Base-by-base conservation (phyloP, 371 early-diverging fungal species). In the Saksenaea oblongispora region DNA sequence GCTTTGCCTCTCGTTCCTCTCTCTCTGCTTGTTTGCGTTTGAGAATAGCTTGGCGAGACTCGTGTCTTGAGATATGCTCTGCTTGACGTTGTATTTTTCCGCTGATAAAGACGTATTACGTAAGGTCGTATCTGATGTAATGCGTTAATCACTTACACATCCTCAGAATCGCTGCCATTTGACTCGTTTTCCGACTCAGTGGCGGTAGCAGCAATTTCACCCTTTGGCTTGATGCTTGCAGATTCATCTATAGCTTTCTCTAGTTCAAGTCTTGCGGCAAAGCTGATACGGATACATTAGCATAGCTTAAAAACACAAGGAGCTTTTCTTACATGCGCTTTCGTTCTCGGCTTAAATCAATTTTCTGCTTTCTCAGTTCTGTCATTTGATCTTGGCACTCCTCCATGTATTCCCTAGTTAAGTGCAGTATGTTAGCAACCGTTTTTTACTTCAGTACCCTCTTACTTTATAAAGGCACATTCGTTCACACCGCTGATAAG, bases 321-420 rank as follows among this genome's bases (percentile, higher is more conserved):
- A 34, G 7, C 11, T n/a, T 13, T 36, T 56, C 70, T 69, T 73
- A 72, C 61, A 82, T 70, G 35, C 80, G 67, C 58, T 82, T 86
- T 22, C 79, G 68, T 54, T 91, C 90, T 65, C 86, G 83, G 56
- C 85, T 86, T 24, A 89, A 51, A 15, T 91, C 91, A n/a, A 87
- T 72, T 53, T 85, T 75, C 79, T 89, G 87, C 56, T 79, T 79
- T 54, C 84, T 79, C 17, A 87, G 69, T 37, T 74, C 84, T 5
- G 80, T 79, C 55, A 82, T 68, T 7, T 78, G 70, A 37, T 87
- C 84, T 17, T 83, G 76, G 44, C 87, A 85, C 28, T 77, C 72
- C 34, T 87, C 91, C 75, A 92, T 83, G 66, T 86, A 90, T 24
- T 77, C 63, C 59, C 90, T 80, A 53, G 31, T 31, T 47, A 22